Evolutionary conservation across 305 asterid species (phyloP).

Genomic region (Solanum aculeatissimum): DNA sequence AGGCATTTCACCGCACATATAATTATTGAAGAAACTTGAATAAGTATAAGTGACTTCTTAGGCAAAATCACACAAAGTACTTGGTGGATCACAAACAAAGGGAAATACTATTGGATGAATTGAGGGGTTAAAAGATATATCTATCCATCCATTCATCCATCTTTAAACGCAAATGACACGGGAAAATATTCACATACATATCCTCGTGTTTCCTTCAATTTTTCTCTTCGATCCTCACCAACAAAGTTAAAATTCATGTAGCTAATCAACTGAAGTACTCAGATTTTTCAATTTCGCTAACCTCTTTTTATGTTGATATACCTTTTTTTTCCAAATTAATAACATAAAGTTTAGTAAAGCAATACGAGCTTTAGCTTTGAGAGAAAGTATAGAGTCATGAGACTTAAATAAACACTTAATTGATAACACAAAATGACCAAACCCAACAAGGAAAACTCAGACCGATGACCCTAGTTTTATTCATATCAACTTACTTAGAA

Average conservation of each 20-base stretch:
- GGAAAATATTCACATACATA: background rate
- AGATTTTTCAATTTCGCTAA: fast-evolving
- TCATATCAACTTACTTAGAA: background rate
- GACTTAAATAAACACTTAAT: background rate
- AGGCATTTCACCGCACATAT: background rate
- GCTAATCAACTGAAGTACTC: background rate
- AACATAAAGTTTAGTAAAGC: background rate
- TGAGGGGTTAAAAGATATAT: background rate
- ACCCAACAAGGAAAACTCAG: background rate
- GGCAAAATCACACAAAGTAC: background rate
- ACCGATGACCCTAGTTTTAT: background rate
- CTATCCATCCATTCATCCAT: background rate
- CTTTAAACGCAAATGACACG: background rate
- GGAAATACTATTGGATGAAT: background rate
- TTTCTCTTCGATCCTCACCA: background rate
- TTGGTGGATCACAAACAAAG: background rate
- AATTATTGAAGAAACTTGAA: background rate
- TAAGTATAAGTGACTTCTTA: background rate
- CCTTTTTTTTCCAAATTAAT: background rate
- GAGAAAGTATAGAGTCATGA: background rate
- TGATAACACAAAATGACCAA: background rate
- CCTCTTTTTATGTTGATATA: background rate
- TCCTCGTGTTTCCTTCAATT: background rate
- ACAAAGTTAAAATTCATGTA: fast-evolving
- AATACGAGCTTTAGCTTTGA: background rate